These are phyloP conservation scores for Scopulariopsis brevicaulis DNA, from an alignment of 2,329 filamentous ascomycete genomes.

Conservation along the genomic window DNA sequence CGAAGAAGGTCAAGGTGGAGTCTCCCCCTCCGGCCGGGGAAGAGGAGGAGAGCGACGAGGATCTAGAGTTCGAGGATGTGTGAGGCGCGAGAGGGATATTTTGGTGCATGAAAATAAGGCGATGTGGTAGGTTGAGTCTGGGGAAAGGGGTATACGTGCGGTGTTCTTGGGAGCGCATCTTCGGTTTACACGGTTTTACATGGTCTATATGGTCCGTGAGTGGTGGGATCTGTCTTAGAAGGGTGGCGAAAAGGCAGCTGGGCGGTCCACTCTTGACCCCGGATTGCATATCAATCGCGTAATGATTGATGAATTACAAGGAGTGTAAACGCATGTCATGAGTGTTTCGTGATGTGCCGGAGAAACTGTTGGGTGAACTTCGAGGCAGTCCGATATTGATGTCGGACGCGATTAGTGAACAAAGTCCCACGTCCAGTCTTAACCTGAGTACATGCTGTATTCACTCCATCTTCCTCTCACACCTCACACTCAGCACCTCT, in stretches of 20 bases:
- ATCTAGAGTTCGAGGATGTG: conserved; percentile 49
- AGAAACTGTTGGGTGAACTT: neutral
- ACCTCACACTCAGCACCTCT: no score
- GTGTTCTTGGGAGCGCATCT: no score
- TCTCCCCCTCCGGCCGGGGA: conserved; percentile 26
- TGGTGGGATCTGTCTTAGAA: neutral
- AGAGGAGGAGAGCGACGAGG: conserved; percentile 39
- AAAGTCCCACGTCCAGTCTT: neutral
- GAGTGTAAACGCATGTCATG: neutral
- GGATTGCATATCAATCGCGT: neutral
- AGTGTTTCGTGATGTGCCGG: neutral
- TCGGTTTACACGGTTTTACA: no score
- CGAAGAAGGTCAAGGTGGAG: conserved; percentile 53
- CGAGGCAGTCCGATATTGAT: neutral
- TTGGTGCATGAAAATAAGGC: neutral
- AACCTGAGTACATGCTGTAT: no score
- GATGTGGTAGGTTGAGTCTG: neutral
- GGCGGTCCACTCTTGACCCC: neutral
- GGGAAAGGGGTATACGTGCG: no score
- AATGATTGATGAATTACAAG: neutral
- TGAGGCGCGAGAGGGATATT: conserved; percentile 9
- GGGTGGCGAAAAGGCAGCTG: neutral
- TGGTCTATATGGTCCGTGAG: no score
- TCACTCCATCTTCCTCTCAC: no score
- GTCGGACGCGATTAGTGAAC: neutral